These are phyloP conservation scores for Geosmithia morbida DNA, from an alignment of 2,329 filamentous ascomycete genomes.

Conservation along the genomic window DNA sequence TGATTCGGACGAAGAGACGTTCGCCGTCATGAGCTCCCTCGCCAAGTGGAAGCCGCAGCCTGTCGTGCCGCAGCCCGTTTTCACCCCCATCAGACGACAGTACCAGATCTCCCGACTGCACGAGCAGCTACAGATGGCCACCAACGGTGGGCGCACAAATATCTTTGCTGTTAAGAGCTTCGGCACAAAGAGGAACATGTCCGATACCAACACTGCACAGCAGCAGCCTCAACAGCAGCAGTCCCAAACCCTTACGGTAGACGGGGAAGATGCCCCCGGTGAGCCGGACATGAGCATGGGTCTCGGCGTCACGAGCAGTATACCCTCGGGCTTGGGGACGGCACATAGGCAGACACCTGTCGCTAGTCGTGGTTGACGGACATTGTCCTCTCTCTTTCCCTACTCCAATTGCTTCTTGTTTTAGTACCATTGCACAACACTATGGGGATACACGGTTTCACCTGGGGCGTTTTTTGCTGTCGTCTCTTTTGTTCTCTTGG, in stretches of 20 bases:
- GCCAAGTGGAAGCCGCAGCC: conserved; percentile 66
- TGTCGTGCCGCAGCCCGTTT: conserved; percentile 50
- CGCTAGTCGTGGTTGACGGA: conserved; percentile 21
- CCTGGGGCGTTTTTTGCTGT: too few relatives aligned
- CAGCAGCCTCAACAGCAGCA: conserved; percentile 20
- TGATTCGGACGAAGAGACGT: conserved; percentile 90
- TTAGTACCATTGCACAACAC: background rate
- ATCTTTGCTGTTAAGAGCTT: conserved; percentile 37
- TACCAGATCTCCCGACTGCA: conserved; percentile 49
- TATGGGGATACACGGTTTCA: too few relatives aligned
- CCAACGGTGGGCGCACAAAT: conserved; percentile 49
- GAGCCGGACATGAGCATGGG: conserved; percentile 31
- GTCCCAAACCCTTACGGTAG: conserved; percentile 8
- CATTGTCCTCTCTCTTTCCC: background rate
- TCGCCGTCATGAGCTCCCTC: conserved; percentile 72
- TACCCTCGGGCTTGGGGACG: conserved; percentile 21
- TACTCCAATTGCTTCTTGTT: background rate
- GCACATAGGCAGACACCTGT: conserved; percentile 31
- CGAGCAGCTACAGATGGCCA: conserved; percentile 52
- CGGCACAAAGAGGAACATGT: conserved; percentile 35
- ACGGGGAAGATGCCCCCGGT: conserved; percentile 42
- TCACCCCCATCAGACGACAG: conserved; percentile 46
- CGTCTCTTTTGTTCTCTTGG: too few relatives aligned
- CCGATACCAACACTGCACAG: conserved; percentile 9
- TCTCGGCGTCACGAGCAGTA: background rate